Evolutionary conservation across 2,329 filamentous ascomycete species (phyloP), one percentile per base, ranked within the genome.

Genomic region (Sporothrix inflata): DNA sequence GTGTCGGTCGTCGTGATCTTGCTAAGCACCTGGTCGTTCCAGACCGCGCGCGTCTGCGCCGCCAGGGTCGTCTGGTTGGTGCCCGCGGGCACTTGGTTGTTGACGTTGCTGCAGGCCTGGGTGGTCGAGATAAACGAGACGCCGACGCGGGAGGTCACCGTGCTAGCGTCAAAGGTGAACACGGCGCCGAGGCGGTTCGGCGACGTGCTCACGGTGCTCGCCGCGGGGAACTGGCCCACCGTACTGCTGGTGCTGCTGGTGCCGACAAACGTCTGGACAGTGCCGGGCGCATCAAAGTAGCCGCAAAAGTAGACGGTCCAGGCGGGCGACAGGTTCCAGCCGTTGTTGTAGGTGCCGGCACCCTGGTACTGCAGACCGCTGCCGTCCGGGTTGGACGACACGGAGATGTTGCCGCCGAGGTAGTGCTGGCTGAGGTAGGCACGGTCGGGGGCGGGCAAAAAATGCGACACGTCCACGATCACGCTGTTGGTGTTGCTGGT

Each of bases 291-390:
- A 72, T 88, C 84, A 75, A 92, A 91, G 71, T 84, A 83, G 16
- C 89, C 89, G 77, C 90, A 92, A 78, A 89, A 89, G 77, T 87
- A 88, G 16, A 90, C 87, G 0, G 82, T 88, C 88, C 88, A 92
- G 65, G 89, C 80, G 0, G 86, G 88, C 1, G 89, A 85, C 45
- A 85, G 81, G 73, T 91, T 92, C 89, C 89, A 91, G 16, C 90
- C 84, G 77, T 90, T 90, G 70, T 91, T 85, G 77, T 91, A 92
- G 0, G 85, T 85, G 0, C 90, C 89, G 49, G 81, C 84, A 0
- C 89, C 90, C 61, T 86, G 85, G 75, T 91, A 92, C 71, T 84
- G 85, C 38, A 81, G 67, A 0, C 78, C 76, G n/a, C 81, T 79
- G 47, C 38, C 63, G 19, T 61, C 45, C 0, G 69, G 16, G 40